Conservation (phyloP, 1,284 basidiomycete genomes). For the Anthracocystis setariae region DNA sequence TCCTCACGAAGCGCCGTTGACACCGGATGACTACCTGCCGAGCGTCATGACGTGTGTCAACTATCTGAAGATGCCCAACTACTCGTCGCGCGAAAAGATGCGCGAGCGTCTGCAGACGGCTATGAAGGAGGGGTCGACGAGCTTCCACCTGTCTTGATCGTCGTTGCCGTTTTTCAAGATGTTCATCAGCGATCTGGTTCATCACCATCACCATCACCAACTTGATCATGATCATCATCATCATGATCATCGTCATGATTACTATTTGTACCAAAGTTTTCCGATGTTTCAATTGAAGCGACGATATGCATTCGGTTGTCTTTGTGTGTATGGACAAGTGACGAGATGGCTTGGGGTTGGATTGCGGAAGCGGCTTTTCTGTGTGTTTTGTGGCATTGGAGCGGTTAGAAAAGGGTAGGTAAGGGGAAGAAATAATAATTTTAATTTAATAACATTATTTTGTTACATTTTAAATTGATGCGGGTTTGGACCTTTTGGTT, state of each 20-base stretch:
- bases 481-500: no score
- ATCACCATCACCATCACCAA: constrained; percentile 10
- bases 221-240: neutral
- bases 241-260: neutral
- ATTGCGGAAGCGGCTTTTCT: no score
- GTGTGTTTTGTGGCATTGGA: neutral
- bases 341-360: no score
- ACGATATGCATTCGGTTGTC: neutral
- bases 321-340: no score
- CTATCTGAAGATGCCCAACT: constrained; percentile 67
- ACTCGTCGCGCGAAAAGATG: constrained; percentile 62
- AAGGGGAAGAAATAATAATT: no score
- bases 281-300: no score
- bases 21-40: constrained; percentile 92
- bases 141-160: constrained; percentile 64
- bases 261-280: no score
- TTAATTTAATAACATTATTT: no score
- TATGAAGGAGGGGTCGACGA: constrained; percentile 63
- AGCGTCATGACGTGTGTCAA: constrained; percentile 99
- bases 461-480: no score
- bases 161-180: neutral
- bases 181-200: no score
- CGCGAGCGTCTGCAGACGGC: constrained; percentile 56
- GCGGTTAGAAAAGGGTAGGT: neutral
- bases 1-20: constrained; percentile 80